Conservation (phyloP, 1,139 yeast species). For the Geotrichum fermentans region DNA sequence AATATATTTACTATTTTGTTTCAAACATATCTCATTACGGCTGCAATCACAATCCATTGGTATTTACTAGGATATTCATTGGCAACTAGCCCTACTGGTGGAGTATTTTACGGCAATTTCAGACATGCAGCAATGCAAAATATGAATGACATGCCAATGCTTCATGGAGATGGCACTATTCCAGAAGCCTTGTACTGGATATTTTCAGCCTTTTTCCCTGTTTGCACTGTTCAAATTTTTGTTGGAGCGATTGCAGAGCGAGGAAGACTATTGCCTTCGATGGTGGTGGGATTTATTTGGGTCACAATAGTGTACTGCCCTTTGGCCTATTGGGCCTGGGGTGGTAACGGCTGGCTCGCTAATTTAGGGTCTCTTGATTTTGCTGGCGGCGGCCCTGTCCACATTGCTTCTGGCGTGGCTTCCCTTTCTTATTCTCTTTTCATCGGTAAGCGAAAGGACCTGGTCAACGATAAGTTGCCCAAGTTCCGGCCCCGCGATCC, state of each 20-base stretch:
- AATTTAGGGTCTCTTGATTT: conserved; percentile 89
- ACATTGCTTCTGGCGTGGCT: conserved; percentile 82
- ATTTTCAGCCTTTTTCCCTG: conserved; percentile 85
- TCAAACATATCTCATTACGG: conserved; percentile 66
- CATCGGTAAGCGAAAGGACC: conserved; percentile 75
- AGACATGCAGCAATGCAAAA: conserved; percentile 75
- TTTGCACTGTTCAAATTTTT: conserved; percentile 83
- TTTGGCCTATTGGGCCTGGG: conserved; percentile 92
- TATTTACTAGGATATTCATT: conserved; percentile 96
- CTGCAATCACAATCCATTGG: conserved; percentile 80
- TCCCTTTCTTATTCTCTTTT: conserved; percentile 83
- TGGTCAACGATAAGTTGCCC: conserved; percentile 54
- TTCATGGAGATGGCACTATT: conserved; percentile 51
- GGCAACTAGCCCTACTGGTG: conserved; percentile 71
- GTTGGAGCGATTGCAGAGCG: conserved; percentile 94
- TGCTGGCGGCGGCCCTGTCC: conserved; percentile 98
- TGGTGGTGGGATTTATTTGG: conserved; percentile 81
- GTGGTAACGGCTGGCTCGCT: conserved; percentile 82
- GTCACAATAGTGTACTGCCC: conserved; percentile 91
- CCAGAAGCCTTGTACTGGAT: conserved; percentile 83
- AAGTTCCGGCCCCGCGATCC: conserved; percentile 94
- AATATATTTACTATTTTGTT: conserved; percentile 79
- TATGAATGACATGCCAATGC: conserved; percentile 47
- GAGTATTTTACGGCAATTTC: conserved; percentile 78
- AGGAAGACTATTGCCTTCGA: conserved; percentile 80